These are phyloP conservation scores for Onygenales sp. DNA, from an alignment of 2,329 filamentous ascomycete genomes.

Conservation along the genomic window DNA sequence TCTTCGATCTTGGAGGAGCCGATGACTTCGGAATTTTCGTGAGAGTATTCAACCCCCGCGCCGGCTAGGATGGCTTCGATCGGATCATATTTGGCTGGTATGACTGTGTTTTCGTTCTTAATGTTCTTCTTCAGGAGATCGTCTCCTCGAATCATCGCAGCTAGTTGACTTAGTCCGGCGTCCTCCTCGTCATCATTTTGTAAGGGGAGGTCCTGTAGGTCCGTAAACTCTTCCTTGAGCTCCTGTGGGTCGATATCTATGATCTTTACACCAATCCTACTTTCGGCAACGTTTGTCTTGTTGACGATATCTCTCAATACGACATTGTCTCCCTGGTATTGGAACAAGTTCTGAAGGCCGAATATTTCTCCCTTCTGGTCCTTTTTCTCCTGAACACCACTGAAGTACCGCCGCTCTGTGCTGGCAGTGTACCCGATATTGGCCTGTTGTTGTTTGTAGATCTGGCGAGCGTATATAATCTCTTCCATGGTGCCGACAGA, in stretches of 20 bases:
- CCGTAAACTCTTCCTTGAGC: slow-evolving; percentile 40
- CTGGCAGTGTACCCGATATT: slow-evolving; percentile 95
- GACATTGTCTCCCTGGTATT: slow-evolving; percentile 67
- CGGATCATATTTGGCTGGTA: slow-evolving; percentile 51
- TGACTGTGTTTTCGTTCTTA: slow-evolving; percentile 24
- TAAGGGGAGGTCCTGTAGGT: slow-evolving; percentile 12
- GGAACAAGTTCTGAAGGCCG: slow-evolving; percentile 76
- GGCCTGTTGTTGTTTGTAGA: slow-evolving; percentile 98
- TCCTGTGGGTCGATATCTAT: slow-evolving; percentile 63
- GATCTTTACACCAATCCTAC: slow-evolving; percentile 71
- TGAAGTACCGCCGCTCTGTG: slow-evolving; percentile 87
- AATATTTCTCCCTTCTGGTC: slow-evolving; percentile 89
- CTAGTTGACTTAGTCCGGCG: slow-evolving; percentile 64
- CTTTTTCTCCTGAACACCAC: slow-evolving; percentile 76
- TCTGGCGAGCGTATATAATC: slow-evolving; percentile 91
- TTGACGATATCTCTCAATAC: slow-evolving; percentile 93
- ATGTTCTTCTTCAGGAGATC: slow-evolving; percentile 28
- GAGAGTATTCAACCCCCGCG: slow-evolving; percentile 87
- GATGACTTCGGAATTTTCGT: slow-evolving; percentile 92
- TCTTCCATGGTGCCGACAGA: slow-evolving; percentile 92
- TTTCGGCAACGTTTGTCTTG: slow-evolving; percentile 95
- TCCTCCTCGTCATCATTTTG: slow-evolving; percentile 47
- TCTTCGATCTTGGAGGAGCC: slow-evolving; percentile 89
- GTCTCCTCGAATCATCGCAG: slow-evolving; percentile 48
- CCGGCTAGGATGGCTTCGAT: slow-evolving; percentile 81